phyloP scores from a whole-genome alignment of 140 eudicot genomes.

The Senecio squalidus region DNA sequence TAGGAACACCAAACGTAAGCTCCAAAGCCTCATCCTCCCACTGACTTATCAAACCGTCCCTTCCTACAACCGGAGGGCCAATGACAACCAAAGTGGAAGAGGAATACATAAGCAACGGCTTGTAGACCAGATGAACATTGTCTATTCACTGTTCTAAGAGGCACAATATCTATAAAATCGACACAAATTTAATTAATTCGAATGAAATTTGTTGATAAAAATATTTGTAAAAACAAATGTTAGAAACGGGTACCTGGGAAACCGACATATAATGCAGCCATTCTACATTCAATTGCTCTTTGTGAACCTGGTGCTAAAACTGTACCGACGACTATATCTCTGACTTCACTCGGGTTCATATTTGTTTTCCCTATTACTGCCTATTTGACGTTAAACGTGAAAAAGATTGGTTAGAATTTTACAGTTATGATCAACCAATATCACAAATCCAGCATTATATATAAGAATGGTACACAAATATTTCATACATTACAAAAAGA shows the following conservation, averaged over 20 bases:
- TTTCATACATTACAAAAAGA: too few species aligned
- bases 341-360: slow-evolving; percentile 56
- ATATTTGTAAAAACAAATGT: neutral
- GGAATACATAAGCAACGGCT: slow-evolving; percentile 95
- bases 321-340: slow-evolving; percentile 76
- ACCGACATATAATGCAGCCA: slow-evolving; percentile 78
- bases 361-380: slow-evolving; percentile 70
- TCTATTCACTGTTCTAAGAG: too few species aligned
- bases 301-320: slow-evolving; percentile 77
- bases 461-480: too few species aligned
- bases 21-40: slow-evolving; percentile 59
- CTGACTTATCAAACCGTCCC: slow-evolving; percentile 38
- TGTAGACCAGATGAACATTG: slow-evolving; percentile 98
- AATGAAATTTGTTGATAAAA: neutral
- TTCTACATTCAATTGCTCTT: slow-evolving; percentile 68
- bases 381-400: slow-evolving; percentile 22
- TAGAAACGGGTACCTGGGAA: slow-evolving; percentile 45
- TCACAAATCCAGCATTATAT: too few species aligned
- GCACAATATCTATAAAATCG: slow-evolving; percentile 60
- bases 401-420: neutral
- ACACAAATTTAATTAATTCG: neutral
- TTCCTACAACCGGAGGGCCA: slow-evolving; percentile 64
- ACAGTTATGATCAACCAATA: too few species aligned
- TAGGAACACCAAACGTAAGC: slow-evolving; percentile 48
- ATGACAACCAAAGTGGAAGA: too few species aligned